Conservation (phyloP, 2,329 filamentous ascomycete genomes). For the Aureobasidium namibiae region DNA sequence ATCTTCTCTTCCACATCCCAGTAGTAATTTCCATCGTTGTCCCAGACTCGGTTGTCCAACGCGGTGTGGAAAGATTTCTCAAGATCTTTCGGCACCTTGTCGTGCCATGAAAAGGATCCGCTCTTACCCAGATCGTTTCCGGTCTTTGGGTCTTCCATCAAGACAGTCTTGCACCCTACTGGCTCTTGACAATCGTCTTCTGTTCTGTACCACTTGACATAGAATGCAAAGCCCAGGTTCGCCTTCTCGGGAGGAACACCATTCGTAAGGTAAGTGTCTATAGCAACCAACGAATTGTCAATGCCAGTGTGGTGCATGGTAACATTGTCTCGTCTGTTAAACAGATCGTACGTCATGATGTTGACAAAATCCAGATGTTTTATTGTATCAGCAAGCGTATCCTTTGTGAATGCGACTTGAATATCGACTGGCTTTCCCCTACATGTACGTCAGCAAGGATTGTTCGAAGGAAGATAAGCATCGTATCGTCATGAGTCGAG, state of each 20-base stretch:
- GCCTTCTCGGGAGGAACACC: conserved; percentile 50
- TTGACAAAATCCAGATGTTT: conserved; percentile 58
- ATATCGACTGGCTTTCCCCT: conserved; percentile 52
- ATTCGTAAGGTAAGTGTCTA: conserved; percentile 52
- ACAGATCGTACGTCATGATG: conserved; percentile 65
- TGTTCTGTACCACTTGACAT: conserved; percentile 59
- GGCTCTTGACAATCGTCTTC: conserved; percentile 41
- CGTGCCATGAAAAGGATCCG: conserved; percentile 19
- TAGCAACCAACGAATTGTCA: conserved; percentile 42
- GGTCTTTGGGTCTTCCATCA: conserved; percentile 51
- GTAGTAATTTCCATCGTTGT: conserved; percentile 57
- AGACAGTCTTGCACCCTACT: conserved; percentile 51
- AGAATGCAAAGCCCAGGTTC: conserved; percentile 61
- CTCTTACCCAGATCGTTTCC: conserved; percentile 35
- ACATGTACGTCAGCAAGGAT: neutral
- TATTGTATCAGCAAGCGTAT: conserved; percentile 52
- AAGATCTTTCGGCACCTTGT: conserved; percentile 44
- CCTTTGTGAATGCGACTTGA: conserved; percentile 52
- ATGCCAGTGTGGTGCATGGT: conserved; percentile 62
- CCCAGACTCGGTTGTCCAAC: conserved; percentile 44
- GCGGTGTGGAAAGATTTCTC: conserved; percentile 52
- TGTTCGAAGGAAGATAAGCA: neutral
- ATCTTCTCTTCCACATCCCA: conserved; percentile 51
- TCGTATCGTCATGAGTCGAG: neutral
- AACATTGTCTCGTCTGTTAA: conserved; percentile 57